Evolutionary conservation across 1,284 basidiomycete species (phyloP).

Genomic region (Earliella scabrosa): DNA sequence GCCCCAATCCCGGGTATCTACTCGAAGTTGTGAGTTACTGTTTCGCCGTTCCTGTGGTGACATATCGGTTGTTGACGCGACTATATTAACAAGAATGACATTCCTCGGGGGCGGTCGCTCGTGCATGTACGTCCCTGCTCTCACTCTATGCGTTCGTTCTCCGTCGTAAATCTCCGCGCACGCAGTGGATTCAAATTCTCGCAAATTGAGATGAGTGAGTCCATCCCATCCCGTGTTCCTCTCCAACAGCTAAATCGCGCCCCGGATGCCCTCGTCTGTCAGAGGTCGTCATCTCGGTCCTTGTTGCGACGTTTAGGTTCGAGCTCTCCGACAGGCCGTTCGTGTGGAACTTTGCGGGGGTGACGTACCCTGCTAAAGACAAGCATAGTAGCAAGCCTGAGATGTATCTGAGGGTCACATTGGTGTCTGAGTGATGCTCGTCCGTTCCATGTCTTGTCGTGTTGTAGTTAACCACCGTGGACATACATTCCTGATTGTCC

Average conservation of each 20-base stretch:
- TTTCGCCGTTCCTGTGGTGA: not conserved
- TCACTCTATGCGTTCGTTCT: no score
- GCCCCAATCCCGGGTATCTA: conserved; percentile 25
- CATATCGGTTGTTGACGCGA: no score
- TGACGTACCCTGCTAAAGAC: conserved; percentile 22
- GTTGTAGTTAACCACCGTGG: no score
- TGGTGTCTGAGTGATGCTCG: no score
- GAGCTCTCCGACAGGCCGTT: conserved; percentile 16
- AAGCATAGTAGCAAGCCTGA: conserved; percentile 16
- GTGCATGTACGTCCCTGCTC: conserved; percentile 34
- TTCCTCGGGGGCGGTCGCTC: conserved; percentile 36
- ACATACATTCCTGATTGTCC: no score
- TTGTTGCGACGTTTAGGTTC: conserved; percentile 5
- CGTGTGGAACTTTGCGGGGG: conserved; percentile 23
- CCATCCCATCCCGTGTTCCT: conserved; percentile 10
- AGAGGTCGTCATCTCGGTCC: conserved; percentile 11
- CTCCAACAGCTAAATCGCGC: not conserved
- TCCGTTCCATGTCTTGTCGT: no score
- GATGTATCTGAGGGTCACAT: conserved; percentile 19
- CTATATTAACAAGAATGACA: conserved; percentile 34
- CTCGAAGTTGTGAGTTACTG: conserved; percentile 27
- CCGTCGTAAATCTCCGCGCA: not conserved
- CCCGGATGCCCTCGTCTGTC: no score
- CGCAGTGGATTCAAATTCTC: conserved; percentile 39
- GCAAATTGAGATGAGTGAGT: conserved; percentile 41